Base-by-base conservation (phyloP, 2,329 filamentous ascomycete genomes). In the Chaetoscypha palmicola region DNA sequence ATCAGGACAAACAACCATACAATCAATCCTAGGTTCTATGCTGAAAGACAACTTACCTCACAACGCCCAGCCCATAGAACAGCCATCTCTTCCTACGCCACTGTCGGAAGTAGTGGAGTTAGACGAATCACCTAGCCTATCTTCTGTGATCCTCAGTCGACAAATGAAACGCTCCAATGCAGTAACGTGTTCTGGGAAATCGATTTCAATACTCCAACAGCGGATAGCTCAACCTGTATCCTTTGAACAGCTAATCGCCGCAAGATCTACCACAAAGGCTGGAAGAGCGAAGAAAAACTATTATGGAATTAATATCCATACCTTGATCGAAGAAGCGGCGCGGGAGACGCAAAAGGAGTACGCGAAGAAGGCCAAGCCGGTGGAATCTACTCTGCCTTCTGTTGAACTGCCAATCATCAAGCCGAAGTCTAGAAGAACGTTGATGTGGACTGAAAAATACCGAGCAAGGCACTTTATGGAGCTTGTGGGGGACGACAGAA, bases 361-460 rank as follows among this genome's bases (percentile, higher is more conserved):
- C 65, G 26, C 32, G 44, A 72, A 67, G 49, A 73, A 67, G 47
- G 58, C 64, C 1, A 73, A 68, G 46, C 68, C 65, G 32, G 48
- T 53, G 2, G 54, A 60, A 24, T 55, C 60, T 26, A 40, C 62
- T 9, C 40, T 65, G 19, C 63, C 65, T n/a, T 66, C 68, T 0
- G 54, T 69, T 4, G 71, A 74, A 50, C 52, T 61, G 3, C 43
- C 55, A 8, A 14, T 24, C 7, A 21, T 20, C 7, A 54, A 51
- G 32, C 24, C 49, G 11, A 59, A 58, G 49, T 16, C 63, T 58
- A 45, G 54, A 12, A 56, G 45, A 50, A 74, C 78, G 0, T 64
- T 87, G 23, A 70, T 98, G 60, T 98, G 92, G 92, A 95, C 91
- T 0, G 92, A 98, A 62, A 98, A 98, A 62, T 98, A 98, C 61